A percentile compares a stretch with the other conserved stretches of the same genome.
phyloP scores from a whole-genome alignment of 1,284 basidiomycete species.

The Rhodotorula glutinis region DNA sequence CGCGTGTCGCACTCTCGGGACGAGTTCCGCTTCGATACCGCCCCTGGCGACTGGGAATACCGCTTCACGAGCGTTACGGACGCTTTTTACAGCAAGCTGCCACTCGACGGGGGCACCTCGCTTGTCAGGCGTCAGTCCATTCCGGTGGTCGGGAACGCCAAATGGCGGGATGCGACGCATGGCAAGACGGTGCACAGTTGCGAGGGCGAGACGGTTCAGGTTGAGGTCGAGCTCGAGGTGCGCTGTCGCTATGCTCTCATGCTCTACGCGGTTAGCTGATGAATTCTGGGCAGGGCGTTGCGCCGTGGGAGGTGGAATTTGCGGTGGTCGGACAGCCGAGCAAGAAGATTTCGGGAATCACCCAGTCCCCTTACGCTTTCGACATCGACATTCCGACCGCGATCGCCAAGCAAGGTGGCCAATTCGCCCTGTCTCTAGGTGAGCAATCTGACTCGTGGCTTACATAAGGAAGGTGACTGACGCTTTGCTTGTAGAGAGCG shows the following conservation, averaged over 20 bases:
- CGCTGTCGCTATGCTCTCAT: conserved; percentile 39
- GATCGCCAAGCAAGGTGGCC: conserved; percentile 67
- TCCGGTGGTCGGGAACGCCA: conserved; percentile 78
- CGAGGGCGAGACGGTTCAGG: conserved; percentile 66
- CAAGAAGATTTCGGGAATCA: conserved; percentile 40
- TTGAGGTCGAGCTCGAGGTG: conserved; percentile 73
- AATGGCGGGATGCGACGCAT: conserved; percentile 58
- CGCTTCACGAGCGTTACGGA: conserved; percentile 77
- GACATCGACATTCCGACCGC: conserved; percentile 47
- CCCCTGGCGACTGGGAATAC: conserved; percentile 85
- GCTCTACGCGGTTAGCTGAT: neutral
- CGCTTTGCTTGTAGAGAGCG: conserved; percentile 17
- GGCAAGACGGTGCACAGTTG: conserved; percentile 58
- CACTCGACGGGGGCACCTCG: conserved; percentile 50
- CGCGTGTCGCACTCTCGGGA: conserved; percentile 70
- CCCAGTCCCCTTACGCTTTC: conserved; percentile 42
- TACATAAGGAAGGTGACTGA: neutral
- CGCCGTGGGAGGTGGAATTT: conserved; percentile 78
- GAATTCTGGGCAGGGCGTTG: conserved; percentile 63
- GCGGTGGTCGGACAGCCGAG: conserved; percentile 67
- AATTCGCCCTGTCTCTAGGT: conserved; percentile 62
- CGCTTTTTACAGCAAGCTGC: conserved; percentile 68
- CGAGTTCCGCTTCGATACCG: conserved; percentile 80
- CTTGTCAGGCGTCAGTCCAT: conserved; percentile 73
- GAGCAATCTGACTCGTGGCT: conserved; percentile 1